Evolutionary conservation across 192 early-diverging fungal species (phyloP), one percentile per base, ranked within the genome.

Genomic region (Linnemannia hyalina): DNA sequence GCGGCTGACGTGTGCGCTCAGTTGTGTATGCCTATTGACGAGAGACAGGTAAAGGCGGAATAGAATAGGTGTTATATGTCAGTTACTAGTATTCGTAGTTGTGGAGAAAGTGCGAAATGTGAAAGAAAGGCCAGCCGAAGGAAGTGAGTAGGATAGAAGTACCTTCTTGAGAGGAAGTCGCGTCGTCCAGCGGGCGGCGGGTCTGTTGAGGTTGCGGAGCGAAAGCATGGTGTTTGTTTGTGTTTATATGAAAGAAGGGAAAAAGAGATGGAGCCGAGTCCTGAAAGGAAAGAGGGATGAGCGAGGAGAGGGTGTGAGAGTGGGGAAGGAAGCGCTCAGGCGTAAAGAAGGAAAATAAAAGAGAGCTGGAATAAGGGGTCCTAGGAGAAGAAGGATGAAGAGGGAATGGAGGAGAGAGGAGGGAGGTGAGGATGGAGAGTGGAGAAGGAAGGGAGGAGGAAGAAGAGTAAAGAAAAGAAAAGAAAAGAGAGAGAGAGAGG

Each of bases 1-100:
- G 88, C n/a, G 95, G 94, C 47, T 86, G 83, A 42, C 74, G 78
- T 10, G 70, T 49, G 16, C 73, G 74, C 29, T 86, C 83, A 35
- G 83, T 86, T 80, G 83, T 77, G 71, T 86, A 86, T 15, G 83
- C 75, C 83, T 86, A 72, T 35, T 10, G 42, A 20, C 41, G n/a
- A 23, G 41, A 32, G 18, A 22, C 41, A 10, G 9, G 6, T 2
- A 10, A 32, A 15, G 60, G 35, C 11, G 29, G 32, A 4, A 40
- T 40, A 40, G 38, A 40, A 40, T 4, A 35, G 35, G 1, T 35
- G 35, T 29, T 44, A 49, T 16, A 47, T 26, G 2, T 11, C 13
- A 15, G 10, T 46, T 46, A 46, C 44, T 15, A 13, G 44, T 46
- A 9, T 46, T 46, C 3, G 2, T 46, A 11, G 9, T 46, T 46